Base-by-base conservation (phyloP, 1,284 basidiomycete species). In the Cryptococcus amylolentus region DNA sequence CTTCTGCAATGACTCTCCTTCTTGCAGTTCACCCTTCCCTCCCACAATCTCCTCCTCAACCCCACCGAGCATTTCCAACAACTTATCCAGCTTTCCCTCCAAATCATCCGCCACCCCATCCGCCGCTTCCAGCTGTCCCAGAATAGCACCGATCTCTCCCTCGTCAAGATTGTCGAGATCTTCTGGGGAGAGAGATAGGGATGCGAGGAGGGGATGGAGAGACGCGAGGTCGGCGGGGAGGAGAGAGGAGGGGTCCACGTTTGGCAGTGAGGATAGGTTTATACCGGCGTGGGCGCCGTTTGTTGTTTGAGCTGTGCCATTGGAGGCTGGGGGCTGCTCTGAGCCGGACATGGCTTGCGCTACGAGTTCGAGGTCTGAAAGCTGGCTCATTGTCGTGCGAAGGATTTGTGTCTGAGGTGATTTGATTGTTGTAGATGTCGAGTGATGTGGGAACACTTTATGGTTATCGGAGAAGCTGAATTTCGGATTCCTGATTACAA, bases 281-380 rank as follows among this genome's bases (percentile, higher is more conserved):
- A 13, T 43, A 4, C 40, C 44, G 48, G 48, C 20, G 10, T 43
- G 20, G 16, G 54, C 8, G 41, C 51, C 28, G 20, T 47, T 27
- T 12, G 45, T n/a, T 14, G 43, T 5, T 18, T 16, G 38, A 5
- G 46, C 16, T 6, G 42, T 26, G 31, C 37, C 5, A 37, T 31
- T 9, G 39, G 51, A n/a, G 38, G 49, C 35, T 10, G n/a, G 16
- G 26, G 26, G n/a, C 7, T n/a, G 48, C 35, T 46, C 39, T 26
- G 61, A 65, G n/a, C 62, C 45, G 12, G 69, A 64, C 66, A 75
- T 75, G 9, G 73, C 71, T 54, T 74, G 67, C 42, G 68, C 66
- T 12, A 77, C 71, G 47, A 76, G 69, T 13, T 77, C 73, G 35
- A 76, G 70, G 52, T 77, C 75, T 16, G 75, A 75, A 20, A 74